Conservation (phyloP, 2,329 filamentous ascomycete species). For the Trichoderma atroviride region DNA sequence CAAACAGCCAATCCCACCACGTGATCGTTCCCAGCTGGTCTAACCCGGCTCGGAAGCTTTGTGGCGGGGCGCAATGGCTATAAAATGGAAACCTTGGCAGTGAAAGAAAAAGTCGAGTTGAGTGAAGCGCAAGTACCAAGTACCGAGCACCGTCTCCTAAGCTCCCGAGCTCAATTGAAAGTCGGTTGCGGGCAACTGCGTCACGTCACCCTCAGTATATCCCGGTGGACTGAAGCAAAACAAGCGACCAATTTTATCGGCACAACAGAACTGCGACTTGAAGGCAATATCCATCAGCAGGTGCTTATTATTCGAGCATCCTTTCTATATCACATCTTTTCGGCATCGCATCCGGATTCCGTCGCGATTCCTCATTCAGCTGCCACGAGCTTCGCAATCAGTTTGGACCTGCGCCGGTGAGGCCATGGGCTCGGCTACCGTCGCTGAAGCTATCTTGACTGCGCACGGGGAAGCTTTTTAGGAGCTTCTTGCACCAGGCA, state of each 20-base stretch:
- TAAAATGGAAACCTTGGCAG: neutral
- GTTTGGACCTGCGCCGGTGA: slow-evolving; percentile 26
- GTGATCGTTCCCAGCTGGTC: neutral
- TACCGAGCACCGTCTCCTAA: neutral
- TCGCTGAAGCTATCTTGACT: slow-evolving; percentile 36
- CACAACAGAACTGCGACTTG: neutral
- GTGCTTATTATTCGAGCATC: neutral
- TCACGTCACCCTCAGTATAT: slow-evolving; percentile 24
- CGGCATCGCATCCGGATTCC: neutral
- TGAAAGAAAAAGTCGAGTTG: neutral
- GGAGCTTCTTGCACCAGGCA: slow-evolving; percentile 30
- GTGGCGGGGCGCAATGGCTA: slow-evolving; percentile 7
- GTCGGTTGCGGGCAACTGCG: slow-evolving; percentile 28
- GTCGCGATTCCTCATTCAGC: neutral
- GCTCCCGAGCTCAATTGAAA: slow-evolving; percentile 20
- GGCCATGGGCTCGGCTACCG: slow-evolving; percentile 42
- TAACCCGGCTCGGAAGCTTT: neutral
- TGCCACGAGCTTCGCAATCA: neutral
- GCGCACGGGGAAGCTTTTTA: slow-evolving; percentile 38
- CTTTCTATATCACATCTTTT: neutral
- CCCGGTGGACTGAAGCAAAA: slow-evolving; percentile 4
- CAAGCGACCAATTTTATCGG: neutral
- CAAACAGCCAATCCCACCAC: neutral
- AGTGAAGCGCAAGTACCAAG: neutral
- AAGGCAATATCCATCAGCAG: neutral